Percentiles rank a stretch among this genome's conserved stretches.
These are phyloP conservation scores for Penicillium decumbens DNA, from an alignment of 2,329 filamentous ascomycete species.

Conservation along the genomic window DNA sequence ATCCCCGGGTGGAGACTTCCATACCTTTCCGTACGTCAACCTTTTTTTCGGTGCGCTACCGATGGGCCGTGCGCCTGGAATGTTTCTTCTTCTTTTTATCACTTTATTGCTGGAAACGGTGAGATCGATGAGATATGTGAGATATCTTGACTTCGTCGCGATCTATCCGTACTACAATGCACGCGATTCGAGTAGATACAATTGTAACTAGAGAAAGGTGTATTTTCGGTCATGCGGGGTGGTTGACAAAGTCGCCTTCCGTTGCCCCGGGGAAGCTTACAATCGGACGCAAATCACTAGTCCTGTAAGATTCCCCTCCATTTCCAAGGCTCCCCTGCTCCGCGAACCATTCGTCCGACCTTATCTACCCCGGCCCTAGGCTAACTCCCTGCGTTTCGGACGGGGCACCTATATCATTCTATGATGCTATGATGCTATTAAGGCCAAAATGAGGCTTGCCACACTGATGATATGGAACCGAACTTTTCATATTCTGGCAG, in stretches of 20 bases:
- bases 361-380: constrained; percentile 6
- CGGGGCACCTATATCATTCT: background rate
- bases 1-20: background rate
- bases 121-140: background rate
- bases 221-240: constrained; percentile 34
- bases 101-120: background rate
- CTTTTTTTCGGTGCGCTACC: background rate
- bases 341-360: constrained; percentile 14
- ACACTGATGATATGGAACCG: background rate
- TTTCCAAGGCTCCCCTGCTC: background rate
- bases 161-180: background rate
- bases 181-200: background rate
- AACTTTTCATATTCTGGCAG: background rate
- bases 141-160: background rate
- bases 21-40: background rate
- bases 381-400: background rate
- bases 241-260: constrained; percentile 23
- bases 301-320: background rate
- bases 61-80: background rate
- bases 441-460: background rate
- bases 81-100: background rate
- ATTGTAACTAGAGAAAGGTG: background rate
- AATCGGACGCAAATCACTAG: background rate
- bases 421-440: background rate
- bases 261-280: constrained; percentile 33